phyloP scores from a whole-genome alignment of 2,329 filamentous ascomycete genomes.

The Sporothrix pseudoabietina region DNA sequence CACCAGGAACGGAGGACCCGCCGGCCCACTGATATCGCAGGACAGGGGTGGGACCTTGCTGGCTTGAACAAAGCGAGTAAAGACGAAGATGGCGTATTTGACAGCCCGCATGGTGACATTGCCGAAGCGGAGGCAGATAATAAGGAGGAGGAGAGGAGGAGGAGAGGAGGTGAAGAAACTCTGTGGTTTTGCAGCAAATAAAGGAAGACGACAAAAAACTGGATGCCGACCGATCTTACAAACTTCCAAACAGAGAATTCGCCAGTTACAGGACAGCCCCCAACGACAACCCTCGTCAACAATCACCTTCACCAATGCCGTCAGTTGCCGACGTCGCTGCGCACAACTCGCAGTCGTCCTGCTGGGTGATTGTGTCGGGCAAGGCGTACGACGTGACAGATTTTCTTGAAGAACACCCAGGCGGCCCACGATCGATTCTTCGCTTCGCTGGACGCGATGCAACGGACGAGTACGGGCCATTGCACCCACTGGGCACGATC shows the following conservation, averaged over 20 bases:
- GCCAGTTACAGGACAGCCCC: neutral
- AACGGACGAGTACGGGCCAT: neutral
- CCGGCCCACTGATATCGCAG: neutral
- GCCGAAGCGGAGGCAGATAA: neutral
- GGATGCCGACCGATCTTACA: neutral
- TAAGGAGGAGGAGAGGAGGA: neutral
- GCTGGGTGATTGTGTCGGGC: conserved; percentile 22
- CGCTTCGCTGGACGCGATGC: conserved; percentile 19
- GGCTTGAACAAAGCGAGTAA: conserved; percentile 2
- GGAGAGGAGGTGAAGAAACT: neutral
- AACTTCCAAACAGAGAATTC: neutral
- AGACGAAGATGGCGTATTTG: conserved; percentile 19
- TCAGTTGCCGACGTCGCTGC: conserved; percentile 7
- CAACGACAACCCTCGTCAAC: neutral
- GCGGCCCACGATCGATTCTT: neutral
- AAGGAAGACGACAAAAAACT: neutral
- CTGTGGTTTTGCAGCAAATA: neutral
- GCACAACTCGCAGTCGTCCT: conserved; percentile 11
- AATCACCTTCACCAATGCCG: neutral
- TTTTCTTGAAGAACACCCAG: conserved; percentile 22
- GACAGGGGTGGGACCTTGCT: neutral
- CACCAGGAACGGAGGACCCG: neutral
- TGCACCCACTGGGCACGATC: conserved; percentile 2
- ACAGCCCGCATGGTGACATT: conserved; percentile 14
- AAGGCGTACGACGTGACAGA: conserved; percentile 11